Evolutionary conservation across 345 rosid genomes (phyloP).

Genomic region (Eucalyptus pauciflora): DNA sequence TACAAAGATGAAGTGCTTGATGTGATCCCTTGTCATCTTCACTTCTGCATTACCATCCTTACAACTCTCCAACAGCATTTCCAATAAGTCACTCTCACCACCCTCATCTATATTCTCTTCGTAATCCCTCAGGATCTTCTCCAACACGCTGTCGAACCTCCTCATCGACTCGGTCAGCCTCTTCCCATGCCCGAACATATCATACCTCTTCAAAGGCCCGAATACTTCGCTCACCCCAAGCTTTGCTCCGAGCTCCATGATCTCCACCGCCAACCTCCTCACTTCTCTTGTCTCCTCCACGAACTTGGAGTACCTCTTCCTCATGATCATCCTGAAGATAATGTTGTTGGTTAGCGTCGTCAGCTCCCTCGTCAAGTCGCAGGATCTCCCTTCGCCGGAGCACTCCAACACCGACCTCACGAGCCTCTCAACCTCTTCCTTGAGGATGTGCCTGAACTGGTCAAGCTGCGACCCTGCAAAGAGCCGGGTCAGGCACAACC

Average conservation of each 20-base stretch:
- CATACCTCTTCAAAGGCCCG: conserved; percentile 40
- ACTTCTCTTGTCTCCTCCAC: conserved; percentile 11
- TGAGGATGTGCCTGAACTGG: conserved; percentile 22
- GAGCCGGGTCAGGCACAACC: conserved; percentile 61
- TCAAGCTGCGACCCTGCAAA: conserved; percentile 49
- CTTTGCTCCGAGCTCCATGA: conserved; percentile 39
- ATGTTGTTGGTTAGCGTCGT: conserved; percentile 18
- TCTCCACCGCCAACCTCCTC: conserved; percentile 12
- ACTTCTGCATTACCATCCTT: conserved; percentile 16
- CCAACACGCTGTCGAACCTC: conserved; percentile 28
- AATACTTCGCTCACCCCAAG: conserved; percentile 36
- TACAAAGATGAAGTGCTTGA: conserved; percentile 21
- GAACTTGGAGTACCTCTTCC: conserved; percentile 16
- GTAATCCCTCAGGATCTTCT: conserved; percentile 39
- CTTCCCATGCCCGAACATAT: conserved; percentile 41
- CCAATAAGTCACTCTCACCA: conserved; percentile 10
- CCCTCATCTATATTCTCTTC: conserved; percentile 12
- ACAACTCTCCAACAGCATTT: conserved; percentile 17
- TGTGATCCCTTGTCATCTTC: conserved; percentile 7
- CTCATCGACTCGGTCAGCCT: conserved; percentile 29
- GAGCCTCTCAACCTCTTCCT: conserved; percentile 37
- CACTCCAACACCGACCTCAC: conserved; percentile 28
- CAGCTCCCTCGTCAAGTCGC: conserved; percentile 16
- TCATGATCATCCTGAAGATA: conserved; percentile 32
- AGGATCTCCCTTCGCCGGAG: conserved; percentile 19